Evolutionary conservation across 148 eudicot species (phyloP).

Genomic region (Bassia scoparia): DNA sequence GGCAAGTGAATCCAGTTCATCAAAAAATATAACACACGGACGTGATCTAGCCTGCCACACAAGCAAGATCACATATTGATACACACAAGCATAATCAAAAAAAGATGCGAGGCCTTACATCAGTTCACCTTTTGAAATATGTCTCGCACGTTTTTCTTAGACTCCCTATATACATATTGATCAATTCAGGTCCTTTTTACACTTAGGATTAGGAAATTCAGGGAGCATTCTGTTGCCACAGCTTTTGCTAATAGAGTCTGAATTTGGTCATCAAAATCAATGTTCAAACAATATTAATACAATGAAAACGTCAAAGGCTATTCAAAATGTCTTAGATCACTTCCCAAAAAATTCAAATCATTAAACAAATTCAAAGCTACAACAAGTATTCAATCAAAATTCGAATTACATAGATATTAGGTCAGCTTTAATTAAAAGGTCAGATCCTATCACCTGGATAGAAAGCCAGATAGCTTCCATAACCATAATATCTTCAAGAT

Average conservation of each 20-base stretch:
- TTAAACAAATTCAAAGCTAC: no score
- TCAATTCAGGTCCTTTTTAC: conserved; percentile 97
- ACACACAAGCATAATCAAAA: conserved; percentile 1
- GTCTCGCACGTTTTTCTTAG: conserved; percentile 91
- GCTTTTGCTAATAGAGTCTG: conserved; percentile 98
- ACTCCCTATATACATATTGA: conserved; percentile 99
- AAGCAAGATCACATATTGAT: conserved; percentile 7
- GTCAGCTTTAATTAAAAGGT: no score
- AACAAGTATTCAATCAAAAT: no score
- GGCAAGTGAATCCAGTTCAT: conserved; percentile 98
- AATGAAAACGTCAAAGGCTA: no score
- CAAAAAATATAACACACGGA: conserved; percentile 96
- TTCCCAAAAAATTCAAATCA: no score
- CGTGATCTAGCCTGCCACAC: conserved; percentile 84
- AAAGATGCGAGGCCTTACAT: background rate
- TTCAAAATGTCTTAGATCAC: no score
- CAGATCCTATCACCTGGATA: no score
- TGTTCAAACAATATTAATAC: conserved; percentile 16
- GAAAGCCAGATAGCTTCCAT: no score
- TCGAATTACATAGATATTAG: no score
- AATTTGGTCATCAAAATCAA: conserved; percentile 21
- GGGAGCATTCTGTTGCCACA: conserved; percentile 98
- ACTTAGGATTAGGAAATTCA: conserved; percentile 88
- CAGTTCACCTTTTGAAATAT: conserved; percentile 81
- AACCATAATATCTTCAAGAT: no score